Conservation (phyloP, 208 protist genomes). For the Trypanosomatidae sp. region DNA sequence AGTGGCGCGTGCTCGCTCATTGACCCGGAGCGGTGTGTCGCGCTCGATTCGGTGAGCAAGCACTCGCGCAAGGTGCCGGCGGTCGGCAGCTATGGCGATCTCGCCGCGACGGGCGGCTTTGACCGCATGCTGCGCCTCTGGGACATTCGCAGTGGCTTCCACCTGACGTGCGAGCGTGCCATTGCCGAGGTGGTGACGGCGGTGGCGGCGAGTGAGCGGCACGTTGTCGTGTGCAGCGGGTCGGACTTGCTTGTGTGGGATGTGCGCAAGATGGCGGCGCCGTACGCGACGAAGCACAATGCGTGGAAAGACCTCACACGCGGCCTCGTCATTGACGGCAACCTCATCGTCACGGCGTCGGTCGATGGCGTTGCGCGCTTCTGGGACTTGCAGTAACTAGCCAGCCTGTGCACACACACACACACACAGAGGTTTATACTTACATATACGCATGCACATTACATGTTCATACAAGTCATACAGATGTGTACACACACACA, state of each 20-base stretch:
- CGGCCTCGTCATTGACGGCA: conserved; percentile 66
- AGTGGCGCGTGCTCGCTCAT: conserved; percentile 68
- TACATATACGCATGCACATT: conserved; percentile 2
- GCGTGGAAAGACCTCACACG: conserved; percentile 81
- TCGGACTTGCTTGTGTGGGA: conserved; percentile 76
- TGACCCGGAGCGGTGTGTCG: conserved; percentile 43
- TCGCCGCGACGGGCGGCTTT: conserved; percentile 70
- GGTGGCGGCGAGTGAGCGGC: conserved; percentile 50
- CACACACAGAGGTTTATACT: neutral
- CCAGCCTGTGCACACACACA: conserved; percentile 1
- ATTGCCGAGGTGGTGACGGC: conserved; percentile 68
- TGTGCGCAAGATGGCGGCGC: conserved; percentile 35
- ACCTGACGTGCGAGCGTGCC: conserved; percentile 31
- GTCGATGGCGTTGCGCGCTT: conserved; percentile 74
- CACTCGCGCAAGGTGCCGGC: conserved; percentile 80
- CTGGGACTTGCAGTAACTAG: conserved; percentile 50
- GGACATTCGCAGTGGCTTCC: conserved; percentile 63
- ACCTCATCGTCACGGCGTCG: conserved; percentile 67
- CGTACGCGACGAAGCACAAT: conserved; percentile 44
- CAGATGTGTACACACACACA: neutral
- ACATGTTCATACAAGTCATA: neutral
- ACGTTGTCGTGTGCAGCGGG: conserved; percentile 63
- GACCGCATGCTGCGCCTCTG: conserved; percentile 70
- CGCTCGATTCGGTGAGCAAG: conserved; percentile 47
- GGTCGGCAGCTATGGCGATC: conserved; percentile 40